Conservation (phyloP, 2,329 filamentous ascomycete genomes). For the Lachnellula suecica region DNA sequence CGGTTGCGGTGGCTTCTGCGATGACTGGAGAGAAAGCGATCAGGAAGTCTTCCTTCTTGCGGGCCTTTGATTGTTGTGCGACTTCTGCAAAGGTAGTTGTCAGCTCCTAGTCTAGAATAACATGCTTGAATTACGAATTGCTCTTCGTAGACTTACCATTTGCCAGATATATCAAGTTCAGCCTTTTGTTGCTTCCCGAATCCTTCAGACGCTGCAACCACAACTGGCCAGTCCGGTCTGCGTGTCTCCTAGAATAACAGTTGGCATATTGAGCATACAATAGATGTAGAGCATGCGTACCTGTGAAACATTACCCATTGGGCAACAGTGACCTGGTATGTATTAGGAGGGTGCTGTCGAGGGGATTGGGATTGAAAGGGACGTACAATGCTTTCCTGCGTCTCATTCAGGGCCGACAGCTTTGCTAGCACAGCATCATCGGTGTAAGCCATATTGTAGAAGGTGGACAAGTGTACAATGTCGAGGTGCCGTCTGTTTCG, state of each 20-base stretch:
- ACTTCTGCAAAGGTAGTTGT: constrained; percentile 63
- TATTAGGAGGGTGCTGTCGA: constrained; percentile 3
- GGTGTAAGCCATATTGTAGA: constrained; percentile 77
- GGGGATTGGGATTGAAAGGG: background rate
- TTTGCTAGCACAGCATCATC: constrained; percentile 95
- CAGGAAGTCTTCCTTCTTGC: constrained; percentile 89
- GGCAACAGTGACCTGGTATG: constrained; percentile 69
- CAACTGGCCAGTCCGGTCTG: constrained; percentile 85
- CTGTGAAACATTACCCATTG: constrained; percentile 99
- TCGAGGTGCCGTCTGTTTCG: background rate
- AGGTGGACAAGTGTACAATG: background rate
- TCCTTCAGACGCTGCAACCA: constrained; percentile 92
- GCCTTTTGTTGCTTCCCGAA: constrained; percentile 77
- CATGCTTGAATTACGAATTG: too few species aligned
- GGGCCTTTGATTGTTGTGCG: constrained; percentile 90
- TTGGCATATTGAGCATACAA: constrained; percentile 28
- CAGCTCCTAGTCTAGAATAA: too few species aligned
- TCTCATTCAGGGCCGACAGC: constrained; percentile 93
- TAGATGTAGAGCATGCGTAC: constrained; percentile 46
- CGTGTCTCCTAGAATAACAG: constrained; percentile 76
- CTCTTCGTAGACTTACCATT: constrained; percentile 76
- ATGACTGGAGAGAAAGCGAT: constrained; percentile 89
- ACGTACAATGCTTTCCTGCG: constrained; percentile 83
- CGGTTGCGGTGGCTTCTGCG: constrained; percentile 83
- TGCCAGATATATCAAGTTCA: constrained; percentile 91